Conservation (phyloP, 1,139 yeast species). For the Yarrowia galli region DNA sequence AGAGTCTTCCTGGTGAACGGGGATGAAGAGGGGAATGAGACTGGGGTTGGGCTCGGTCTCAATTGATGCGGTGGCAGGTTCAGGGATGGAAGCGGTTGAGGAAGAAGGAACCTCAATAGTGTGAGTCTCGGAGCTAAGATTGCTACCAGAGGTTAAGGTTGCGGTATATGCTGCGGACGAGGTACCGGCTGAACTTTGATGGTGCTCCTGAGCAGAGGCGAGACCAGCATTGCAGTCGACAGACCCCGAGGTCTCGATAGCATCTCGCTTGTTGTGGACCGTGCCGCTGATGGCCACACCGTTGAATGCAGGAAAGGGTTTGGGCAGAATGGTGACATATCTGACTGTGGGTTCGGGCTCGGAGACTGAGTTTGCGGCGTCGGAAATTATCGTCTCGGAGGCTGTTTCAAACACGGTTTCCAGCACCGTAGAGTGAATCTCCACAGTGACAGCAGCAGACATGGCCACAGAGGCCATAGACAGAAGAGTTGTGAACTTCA, state of each 20-base stretch:
- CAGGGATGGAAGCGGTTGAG: conserved; percentile 13
- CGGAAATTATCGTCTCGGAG: conserved; percentile 6
- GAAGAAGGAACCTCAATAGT: not conserved
- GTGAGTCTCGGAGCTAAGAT: conserved; percentile 20
- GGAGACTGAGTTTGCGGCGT: not conserved
- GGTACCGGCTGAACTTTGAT: not conserved
- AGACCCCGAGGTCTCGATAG: not conserved
- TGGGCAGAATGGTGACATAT: conserved; percentile 30
- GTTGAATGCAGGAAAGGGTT: conserved; percentile 35
- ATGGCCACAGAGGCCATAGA: conserved; percentile 8
- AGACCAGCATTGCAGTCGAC: conserved; percentile 2
- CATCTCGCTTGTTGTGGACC: conserved; percentile 4
- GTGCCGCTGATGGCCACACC: conserved; percentile 14
- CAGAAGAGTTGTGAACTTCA: conserved; percentile 19
- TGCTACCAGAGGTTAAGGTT: conserved; percentile 31
- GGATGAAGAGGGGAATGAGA: conserved; percentile 24
- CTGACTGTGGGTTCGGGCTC: conserved; percentile 4
- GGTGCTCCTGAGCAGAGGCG: not conserved
- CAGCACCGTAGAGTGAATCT: conserved; percentile 31
- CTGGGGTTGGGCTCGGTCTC: conserved; percentile 31
- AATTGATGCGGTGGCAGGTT: conserved; percentile 22
- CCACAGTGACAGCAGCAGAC: conserved; percentile 15
- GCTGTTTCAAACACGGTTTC: conserved; percentile 17
- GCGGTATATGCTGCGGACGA: conserved; percentile 29
- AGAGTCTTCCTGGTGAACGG: not conserved